Evolutionary conservation across 2,329 filamentous ascomycete genomes (phyloP), one percentile per base, ranked within the genome.

Genomic region (Cordyceps javanica): DNA sequence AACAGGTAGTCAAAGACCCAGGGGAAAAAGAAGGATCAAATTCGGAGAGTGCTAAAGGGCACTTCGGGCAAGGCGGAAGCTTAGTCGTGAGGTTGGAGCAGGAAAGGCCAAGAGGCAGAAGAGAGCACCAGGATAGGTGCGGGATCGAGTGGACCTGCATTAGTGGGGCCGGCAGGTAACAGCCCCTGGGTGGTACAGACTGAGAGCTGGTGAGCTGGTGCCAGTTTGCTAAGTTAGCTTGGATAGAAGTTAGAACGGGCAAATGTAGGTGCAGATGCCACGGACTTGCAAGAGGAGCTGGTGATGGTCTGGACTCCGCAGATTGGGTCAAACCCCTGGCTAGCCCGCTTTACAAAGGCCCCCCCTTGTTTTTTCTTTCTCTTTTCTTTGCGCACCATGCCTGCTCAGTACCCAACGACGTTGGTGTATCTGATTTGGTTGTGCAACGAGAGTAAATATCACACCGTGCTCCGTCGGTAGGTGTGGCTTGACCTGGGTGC

Each of bases 121-220:
- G 19, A 36, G 5, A 23, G 16, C 5, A 30, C 42, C 38, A 21
- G 5, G 13, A 23, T 5, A 54, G 28, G 11, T 46, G 39, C 52
- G 52, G 51, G 51, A 55, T 55, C 41, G 21, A 45, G 51, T 54
- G 51, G 52, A 46, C 52, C 52, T 55, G 52, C 52, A 46, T 55
- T 26, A 36, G 53, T 48, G 32, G 53, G 21, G 2, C 21, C 30
- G 21, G 52, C 13, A 21, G 32, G 7, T 38, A 9, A 30, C 39
- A 45, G 21, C 39, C n/a, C n/a, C n/a, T n/a, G n/a, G n/a, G n/a
- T n/a, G n/a, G n/a, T n/a, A n/a, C n/a, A n/a, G n/a, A n/a, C n/a
- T n/a, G n/a, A n/a, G n/a, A n/a, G n/a, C n/a, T n/a, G n/a, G n/a
- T n/a, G n/a, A n/a, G n/a, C n/a, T n/a, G n/a, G n/a, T 41, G 38